These are phyloP conservation scores for Kitagawia praeruptora DNA, from an alignment of 129 eudicot genomes.

Conservation along the genomic window DNA sequence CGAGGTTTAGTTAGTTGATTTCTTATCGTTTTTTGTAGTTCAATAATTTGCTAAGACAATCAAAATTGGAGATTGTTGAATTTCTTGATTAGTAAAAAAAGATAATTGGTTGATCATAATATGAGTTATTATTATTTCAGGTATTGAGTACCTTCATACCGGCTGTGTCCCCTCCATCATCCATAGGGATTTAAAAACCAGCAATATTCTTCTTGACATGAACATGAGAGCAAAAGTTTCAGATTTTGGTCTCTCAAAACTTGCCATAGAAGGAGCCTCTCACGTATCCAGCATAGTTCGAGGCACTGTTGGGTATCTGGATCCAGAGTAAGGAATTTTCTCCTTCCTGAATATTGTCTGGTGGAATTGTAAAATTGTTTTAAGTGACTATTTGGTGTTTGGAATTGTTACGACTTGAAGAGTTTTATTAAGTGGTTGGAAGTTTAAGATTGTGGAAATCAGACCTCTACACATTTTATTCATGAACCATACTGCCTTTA, in stretches of 20 bases:
- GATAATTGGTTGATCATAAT: neutral
- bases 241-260: slow-evolving; percentile 97
- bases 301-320: slow-evolving; percentile 97
- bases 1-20: slow-evolving; percentile 43
- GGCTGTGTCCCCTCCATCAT: slow-evolving; percentile 97
- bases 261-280: slow-evolving; percentile 88
- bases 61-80: neutral
- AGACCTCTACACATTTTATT: too few species aligned
- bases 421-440: neutral
- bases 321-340: slow-evolving; percentile 69
- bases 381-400: neutral
- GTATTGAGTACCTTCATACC: slow-evolving; percentile 95
- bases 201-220: slow-evolving; percentile 92
- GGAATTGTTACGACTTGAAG: neutral
- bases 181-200: slow-evolving; percentile 90
- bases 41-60: neutral
- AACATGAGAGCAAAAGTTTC: slow-evolving; percentile 96
- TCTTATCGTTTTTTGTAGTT: neutral
- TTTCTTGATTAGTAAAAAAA: neutral
- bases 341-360: neutral
- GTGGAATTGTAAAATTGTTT: neutral
- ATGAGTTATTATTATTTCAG: slow-evolving; percentile 34
- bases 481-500: too few species aligned
- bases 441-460: too few species aligned
- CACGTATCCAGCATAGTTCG: slow-evolving; percentile 97